Base-by-base conservation (phyloP, 371 early-diverging fungal genomes). In the Gilbertella persicaria region DNA sequence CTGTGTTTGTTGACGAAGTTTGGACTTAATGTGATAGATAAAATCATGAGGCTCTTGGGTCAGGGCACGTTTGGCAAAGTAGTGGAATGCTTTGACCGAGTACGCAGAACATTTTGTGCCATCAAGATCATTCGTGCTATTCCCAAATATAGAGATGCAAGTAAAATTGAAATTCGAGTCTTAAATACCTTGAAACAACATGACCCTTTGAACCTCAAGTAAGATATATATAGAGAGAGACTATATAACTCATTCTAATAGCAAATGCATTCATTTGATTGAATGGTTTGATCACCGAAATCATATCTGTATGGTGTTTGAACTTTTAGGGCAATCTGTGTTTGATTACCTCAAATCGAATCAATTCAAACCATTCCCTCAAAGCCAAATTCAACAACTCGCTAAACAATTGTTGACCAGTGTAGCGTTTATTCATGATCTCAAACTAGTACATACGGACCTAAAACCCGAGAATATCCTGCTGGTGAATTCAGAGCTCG, bases 61-160 rank as follows among this genome's bases (percentile, higher is more conserved):
- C 96, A 96, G 74, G 98, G 98, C 10, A 97, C 98, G 1, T 97
- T 95, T 80, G 98, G 98, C 48, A 93, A 93, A 65, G 98, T 97
- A 8, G 89, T 93, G 24, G 87, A 93, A 65, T 93, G 93, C 56
- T 85, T 67, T 50, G 97, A 96, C 59, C 67, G 77, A 10, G 67
- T 71, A 1, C 69, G 69, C 13, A 72, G 83, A 8, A 67, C 69
- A 21, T 73, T 76, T 45, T 83, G 69, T 46, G 83, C 55, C 80
- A 60, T 97, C 60, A 97, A 97, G 74, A 90, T 97, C 36, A 93
- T 97, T 51, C 88, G 95, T 28, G 89, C 96, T 6, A 79, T 95
- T 33, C 91, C 85, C 62, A 97, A 97, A 71, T 97, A 97, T 75
- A 82, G 89, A 24, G 96, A 96, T 28, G 98, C 98, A 2, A 87